Conservation (phyloP, 2,329 filamentous ascomycete genomes). For the Periconia sp. region DNA sequence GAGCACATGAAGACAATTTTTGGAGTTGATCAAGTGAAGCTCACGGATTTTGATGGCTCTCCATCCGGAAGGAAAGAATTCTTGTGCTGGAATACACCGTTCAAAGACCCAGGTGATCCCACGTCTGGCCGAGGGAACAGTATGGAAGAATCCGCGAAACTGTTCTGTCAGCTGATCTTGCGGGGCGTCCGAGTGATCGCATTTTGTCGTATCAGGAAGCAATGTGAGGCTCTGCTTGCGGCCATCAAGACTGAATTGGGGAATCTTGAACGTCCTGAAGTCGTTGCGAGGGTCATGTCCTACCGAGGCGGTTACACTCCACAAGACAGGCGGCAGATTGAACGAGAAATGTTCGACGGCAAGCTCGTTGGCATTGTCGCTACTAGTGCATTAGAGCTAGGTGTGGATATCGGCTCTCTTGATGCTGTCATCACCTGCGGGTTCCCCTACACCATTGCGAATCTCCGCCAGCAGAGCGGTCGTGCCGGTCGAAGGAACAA, state of each 20-base stretch:
- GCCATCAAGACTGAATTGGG: slow-evolving; percentile 81
- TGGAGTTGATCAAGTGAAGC: slow-evolving; percentile 77
- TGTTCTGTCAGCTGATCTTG: slow-evolving; percentile 89
- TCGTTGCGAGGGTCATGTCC: slow-evolving; percentile 83
- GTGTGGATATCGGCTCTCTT: slow-evolving; percentile 91
- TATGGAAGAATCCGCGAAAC: slow-evolving; percentile 81
- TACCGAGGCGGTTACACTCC: slow-evolving; percentile 95
- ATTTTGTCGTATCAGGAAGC: slow-evolving; percentile 85
- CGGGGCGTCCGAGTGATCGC: slow-evolving; percentile 90
- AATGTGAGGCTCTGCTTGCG: slow-evolving; percentile 83
- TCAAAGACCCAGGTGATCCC: slow-evolving; percentile 85
- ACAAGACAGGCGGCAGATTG: slow-evolving; percentile 85
- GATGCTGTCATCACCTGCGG: slow-evolving; percentile 94
- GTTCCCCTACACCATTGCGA: slow-evolving; percentile 95
- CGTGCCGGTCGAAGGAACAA: slow-evolving; percentile 90
- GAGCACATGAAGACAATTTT: slow-evolving; percentile 96
- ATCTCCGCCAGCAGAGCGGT: slow-evolving; percentile 92
- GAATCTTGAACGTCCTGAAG: slow-evolving; percentile 74
- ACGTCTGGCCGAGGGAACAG: slow-evolving; percentile 84
- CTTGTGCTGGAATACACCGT: slow-evolving; percentile 96
- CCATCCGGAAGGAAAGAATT: slow-evolving; percentile 94
- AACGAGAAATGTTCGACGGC: slow-evolving; percentile 96
- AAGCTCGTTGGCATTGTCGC: slow-evolving; percentile 92
- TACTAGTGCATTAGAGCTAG: slow-evolving; percentile 89
- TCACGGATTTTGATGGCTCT: slow-evolving; percentile 91